phyloP scores from a whole-genome alignment of 495 filamentous ascomycete species.

The Aspergillus egyptiacus region DNA sequence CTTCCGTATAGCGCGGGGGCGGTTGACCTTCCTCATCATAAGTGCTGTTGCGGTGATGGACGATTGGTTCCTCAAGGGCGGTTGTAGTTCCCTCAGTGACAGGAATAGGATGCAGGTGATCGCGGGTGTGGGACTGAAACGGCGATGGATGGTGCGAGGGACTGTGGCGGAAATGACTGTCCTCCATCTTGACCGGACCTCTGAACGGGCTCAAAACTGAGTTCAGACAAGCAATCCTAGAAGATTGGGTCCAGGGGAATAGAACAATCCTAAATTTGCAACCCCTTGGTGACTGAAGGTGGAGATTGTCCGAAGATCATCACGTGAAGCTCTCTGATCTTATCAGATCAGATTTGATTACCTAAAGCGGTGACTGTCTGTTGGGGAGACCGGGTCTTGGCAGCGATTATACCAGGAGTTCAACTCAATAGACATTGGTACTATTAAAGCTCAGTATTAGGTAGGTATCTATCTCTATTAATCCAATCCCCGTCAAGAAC shows the following conservation, averaged over 20 bases:
- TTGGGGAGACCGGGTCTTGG: too few relatives aligned
- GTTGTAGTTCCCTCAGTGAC: slow-evolving; percentile 25
- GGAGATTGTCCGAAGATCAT: background rate
- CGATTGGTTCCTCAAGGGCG: slow-evolving; percentile 26
- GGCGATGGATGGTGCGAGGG: slow-evolving; percentile 32
- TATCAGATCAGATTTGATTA: slow-evolving; percentile 5
- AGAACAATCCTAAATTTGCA: too few relatives aligned
- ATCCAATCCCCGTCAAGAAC: background rate
- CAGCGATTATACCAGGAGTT: too few relatives aligned
- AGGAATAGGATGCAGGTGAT: too few relatives aligned
- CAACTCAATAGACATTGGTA: too few relatives aligned
- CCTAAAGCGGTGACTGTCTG: too few relatives aligned
- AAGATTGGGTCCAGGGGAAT: background rate
- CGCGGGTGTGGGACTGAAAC: slow-evolving; percentile 11
- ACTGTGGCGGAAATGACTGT: slow-evolving; percentile 34
- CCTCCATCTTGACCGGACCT: slow-evolving; percentile 28
- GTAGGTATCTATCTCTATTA: slow-evolving; percentile 4
- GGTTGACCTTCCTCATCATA: slow-evolving; percentile 62
- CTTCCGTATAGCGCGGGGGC: slow-evolving; percentile 51
- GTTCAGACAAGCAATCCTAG: background rate
- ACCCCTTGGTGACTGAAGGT: too few relatives aligned
- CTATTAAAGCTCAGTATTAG: background rate
- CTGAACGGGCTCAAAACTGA: background rate
- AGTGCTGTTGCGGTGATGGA: slow-evolving; percentile 29
- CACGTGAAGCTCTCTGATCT: background rate